Evolutionary conservation across 345 rosid genomes (phyloP).

Genomic region (Alliaria petiolata): DNA sequence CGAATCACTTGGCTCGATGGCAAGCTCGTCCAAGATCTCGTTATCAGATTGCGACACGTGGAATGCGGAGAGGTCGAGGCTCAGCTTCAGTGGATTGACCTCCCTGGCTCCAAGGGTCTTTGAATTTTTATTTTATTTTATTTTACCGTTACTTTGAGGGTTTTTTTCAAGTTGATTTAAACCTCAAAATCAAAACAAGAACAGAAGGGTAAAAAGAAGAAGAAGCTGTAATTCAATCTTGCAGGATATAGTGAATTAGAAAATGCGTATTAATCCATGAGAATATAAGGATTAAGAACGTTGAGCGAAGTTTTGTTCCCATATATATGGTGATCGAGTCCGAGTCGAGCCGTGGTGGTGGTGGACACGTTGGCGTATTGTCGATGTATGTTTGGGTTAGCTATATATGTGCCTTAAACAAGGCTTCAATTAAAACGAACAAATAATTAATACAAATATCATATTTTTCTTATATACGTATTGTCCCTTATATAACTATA

Average conservation of each 20-base stretch:
- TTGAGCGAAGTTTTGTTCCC: not conserved
- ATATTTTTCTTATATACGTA: not conserved
- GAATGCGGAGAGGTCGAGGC: slow-evolving; percentile 91
- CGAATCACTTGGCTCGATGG: slow-evolving; percentile 41
- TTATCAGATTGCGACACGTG: slow-evolving; percentile 69
- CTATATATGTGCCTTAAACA: not conserved
- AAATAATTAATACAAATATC: not conserved
- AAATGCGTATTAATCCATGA: not conserved
- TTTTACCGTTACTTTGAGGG: not conserved
- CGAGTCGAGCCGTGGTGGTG: not conserved
- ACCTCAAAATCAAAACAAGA: not conserved
- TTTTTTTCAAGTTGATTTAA: not conserved
- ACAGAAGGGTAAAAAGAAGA: not conserved
- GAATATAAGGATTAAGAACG: slow-evolving; percentile 6
- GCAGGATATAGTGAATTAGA: slow-evolving; percentile 6
- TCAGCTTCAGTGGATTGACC: slow-evolving; percentile 80
- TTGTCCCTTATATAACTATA: not conserved
- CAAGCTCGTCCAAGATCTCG: slow-evolving; percentile 58
- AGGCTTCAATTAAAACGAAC: not conserved
- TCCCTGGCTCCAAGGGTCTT: slow-evolving; percentile 67
- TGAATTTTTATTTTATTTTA: not conserved
- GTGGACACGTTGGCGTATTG: no score
- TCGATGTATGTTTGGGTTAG: not conserved
- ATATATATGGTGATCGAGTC: slow-evolving; percentile 13
- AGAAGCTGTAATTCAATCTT: not conserved